Base-by-base conservation (phyloP, 2,329 filamentous ascomycete genomes). In the Fusarium sp. region DNA sequence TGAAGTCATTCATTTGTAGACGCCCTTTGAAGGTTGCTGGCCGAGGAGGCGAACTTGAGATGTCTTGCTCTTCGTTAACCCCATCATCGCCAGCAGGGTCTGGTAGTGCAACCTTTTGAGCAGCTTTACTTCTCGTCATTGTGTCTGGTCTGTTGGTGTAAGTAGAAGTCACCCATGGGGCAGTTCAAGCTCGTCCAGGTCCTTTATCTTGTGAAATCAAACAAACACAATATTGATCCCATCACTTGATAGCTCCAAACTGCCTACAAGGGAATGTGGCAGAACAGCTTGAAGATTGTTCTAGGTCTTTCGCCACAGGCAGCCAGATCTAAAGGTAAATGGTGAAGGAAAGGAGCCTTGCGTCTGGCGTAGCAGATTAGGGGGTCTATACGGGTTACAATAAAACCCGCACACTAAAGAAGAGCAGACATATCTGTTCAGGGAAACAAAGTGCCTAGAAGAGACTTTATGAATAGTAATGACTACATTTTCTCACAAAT, bases 1-100 rank as follows among this genome's bases (percentile, higher is more conserved):
- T 77, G 76, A 84, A 86, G 56, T 80, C 75, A n/a, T 80, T 76
- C 28, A 85, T 77, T 31, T 82, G 76, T 20, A 86, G 78, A 15
- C 78, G 81, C 24, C 83, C 83, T 47, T 77, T 74, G 60, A 85
- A 85, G 10, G 80, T 82, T 16, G 82, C 75, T 12, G 74, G 70
- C 46, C 69, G 68, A 11, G 57, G 55, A 43, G 71, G 69, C 18
- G 69, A 69, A 42, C 63, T 67, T 23, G 29, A n/a, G 21, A 37
- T 21, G 7, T 39, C 20, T n/a, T 58, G 43, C 8, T 49, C 48
- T 39, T 52, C 12, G 3, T 61, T 16, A 7, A 33, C 16, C 3
- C 12, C 24, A 28, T 62, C 46, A 11, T 39, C 41, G 9, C 28
- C 24, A 26, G 31, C 12, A 33, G 41, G 7, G 11, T 64, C 53